Evolutionary conservation across 2,329 filamentous ascomycete species (phyloP).

Genomic region (Stagonosporopsis rhizophila): DNA sequence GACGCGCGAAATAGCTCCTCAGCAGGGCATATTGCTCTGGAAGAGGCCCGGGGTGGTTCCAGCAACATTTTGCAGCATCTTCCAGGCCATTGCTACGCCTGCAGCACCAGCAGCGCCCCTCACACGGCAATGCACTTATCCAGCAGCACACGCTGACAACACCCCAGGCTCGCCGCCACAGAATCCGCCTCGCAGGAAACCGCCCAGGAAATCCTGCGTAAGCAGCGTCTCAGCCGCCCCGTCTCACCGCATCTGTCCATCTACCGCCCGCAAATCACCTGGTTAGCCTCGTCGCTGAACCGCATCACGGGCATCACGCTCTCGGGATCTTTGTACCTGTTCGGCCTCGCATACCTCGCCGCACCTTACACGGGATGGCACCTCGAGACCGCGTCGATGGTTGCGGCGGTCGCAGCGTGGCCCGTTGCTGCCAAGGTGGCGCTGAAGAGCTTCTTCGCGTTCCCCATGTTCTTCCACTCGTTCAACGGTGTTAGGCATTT

Average conservation of each 20-base stretch:
- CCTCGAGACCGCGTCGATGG: conserved; percentile 68
- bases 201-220: conserved; percentile 71
- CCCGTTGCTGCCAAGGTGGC: conserved; percentile 65
- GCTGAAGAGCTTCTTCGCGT: conserved; percentile 65
- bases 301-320: conserved; percentile 82
- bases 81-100: background rate
- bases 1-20: background rate
- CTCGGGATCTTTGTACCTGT: conserved; percentile 78
- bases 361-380: conserved; percentile 78
- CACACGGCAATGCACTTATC: background rate
- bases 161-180: conserved; percentile 59
- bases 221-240: conserved; percentile 82
- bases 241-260: conserved; percentile 84
- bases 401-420: conserved; percentile 68
- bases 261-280: conserved; percentile 88
- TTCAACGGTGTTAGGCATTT: conserved; percentile 76
- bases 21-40: background rate
- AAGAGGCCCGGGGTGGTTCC: background rate
- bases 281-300: conserved; percentile 77
- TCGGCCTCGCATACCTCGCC: conserved; percentile 79
- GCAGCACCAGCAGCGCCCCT: background rate
- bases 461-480: conserved; percentile 72
- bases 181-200: conserved; percentile 63
- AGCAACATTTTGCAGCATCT: background rate
- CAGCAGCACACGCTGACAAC: conserved; percentile 16